These are phyloP conservation scores for Artemisia princeps DNA, from an alignment of 140 eudicot species.

Conservation along the genomic window DNA sequence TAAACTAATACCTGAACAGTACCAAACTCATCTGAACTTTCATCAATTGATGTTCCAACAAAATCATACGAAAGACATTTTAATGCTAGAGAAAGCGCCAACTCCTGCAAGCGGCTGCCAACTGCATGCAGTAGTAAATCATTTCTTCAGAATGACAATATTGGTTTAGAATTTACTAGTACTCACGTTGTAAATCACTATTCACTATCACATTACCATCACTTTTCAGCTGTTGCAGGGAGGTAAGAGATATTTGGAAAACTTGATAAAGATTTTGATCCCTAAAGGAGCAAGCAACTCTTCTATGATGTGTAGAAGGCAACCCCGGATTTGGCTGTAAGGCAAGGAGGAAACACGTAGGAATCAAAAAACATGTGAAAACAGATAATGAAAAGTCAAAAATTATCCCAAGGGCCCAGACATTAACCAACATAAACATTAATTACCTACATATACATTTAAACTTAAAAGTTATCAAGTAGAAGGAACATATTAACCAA, in stretches of 20 bases:
- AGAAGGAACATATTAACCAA: conserved; percentile 22
- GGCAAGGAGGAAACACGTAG: conserved; percentile 8
- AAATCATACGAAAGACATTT: conserved; percentile 89
- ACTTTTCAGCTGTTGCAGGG: conserved; percentile 68
- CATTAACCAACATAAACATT: conserved; percentile 1
- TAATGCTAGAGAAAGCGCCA: conserved; percentile 82
- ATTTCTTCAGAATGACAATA: conserved; percentile 10
- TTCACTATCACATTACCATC: conserved; percentile 52
- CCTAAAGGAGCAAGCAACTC: conserved; percentile 74
- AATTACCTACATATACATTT: background rate
- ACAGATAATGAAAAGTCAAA: background rate
- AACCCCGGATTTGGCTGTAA: conserved; percentile 84
- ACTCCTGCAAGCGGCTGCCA: conserved; percentile 67
- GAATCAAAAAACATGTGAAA: background rate
- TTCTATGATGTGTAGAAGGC: conserved; percentile 83
- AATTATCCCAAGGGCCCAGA: background rate
- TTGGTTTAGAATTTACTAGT: background rate
- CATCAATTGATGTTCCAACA: conserved; percentile 89
- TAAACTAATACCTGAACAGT: conserved; percentile 71
- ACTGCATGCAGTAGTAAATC: conserved; percentile 38
- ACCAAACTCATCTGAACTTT: conserved; percentile 94
- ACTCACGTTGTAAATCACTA: background rate
- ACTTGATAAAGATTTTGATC: conserved; percentile 75
- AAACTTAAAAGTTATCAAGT: background rate
- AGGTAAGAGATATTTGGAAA: conserved; percentile 81